Base-by-base conservation (phyloP, 495 filamentous ascomycete species). In the Aspergillus affinis region DNA sequence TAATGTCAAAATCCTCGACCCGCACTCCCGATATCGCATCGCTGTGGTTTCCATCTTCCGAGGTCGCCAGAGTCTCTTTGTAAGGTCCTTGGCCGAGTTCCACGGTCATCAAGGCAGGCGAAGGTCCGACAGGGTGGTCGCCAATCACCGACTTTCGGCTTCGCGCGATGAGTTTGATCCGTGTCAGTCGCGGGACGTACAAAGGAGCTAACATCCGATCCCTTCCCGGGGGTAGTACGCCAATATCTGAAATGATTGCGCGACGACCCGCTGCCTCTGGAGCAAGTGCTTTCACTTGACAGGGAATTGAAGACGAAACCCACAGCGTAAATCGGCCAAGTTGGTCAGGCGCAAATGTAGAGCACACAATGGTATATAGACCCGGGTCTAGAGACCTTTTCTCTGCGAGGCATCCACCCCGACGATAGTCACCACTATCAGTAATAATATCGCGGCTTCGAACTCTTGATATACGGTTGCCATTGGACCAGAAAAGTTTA, bases 291-390 rank as follows among this genome's bases (percentile, higher is more conserved):
- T 71, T 70, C 8, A 93, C 60, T 0, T 60, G 44, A 45, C 85
- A 82, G 2, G 80, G 74, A 9, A 75, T 71, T 21, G 75, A 82
- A n/a, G 89, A 84, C 10, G 82, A 84, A 36, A 95, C 80, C 63
- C 84, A 84, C 26, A 98, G 78, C 3, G 79, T 84, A 73, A 95
- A 98, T n/a, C 78, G 79, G 2, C 85, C 91, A 3, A 84, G 72
- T 67, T 93, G 88, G 29, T 85, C 85, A 0, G 87, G 82, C 48
- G 96, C 91, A 68, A 95, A 97, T 1, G 94, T 96, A 8, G 89
- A 92, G 64, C 86, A 89, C 12, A 98, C 86, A 50, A 96, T 81
- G 0, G 92, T 97, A 73, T 98, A 98, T 0, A 78, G 81, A 3
- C 93, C 93, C 3, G 78, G 71, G 26, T 82, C 81, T 8, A 93